Base-by-base conservation (phyloP, 176 grass and related monocot species). In the Phyllostachys edulis region DNA sequence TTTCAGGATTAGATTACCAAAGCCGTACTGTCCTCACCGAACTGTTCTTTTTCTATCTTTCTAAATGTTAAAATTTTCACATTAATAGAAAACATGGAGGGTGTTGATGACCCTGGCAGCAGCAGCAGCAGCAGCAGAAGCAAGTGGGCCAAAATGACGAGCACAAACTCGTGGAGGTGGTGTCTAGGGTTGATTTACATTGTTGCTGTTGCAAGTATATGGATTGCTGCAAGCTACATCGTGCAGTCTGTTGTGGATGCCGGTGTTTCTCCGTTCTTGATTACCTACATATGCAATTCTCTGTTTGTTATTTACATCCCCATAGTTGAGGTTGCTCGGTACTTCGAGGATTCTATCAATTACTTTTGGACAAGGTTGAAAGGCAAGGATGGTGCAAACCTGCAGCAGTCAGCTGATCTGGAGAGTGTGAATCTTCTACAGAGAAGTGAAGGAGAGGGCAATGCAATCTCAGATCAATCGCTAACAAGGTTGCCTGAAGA, bases 141-240 rank as follows among this genome's bases (percentile, higher is more conserved):
- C 74, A 68, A 42, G 60, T 62, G 32, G 68, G 24, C 50, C 40
- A 87, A 74, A 13, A 62, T 79, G 62, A 80, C 24, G 62, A 87
- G 80, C 75, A 63, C 80, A 9, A 54, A 94, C 34, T 89, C 91
- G 16, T 90, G 88, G 91, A 85, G 86, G 66, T 99, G 96, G 96
- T 90, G 77, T 59, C 79, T 99, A 7, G 96, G 96, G 15, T 68
- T 99, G 86, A 83, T 96, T 66, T 99, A 99, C 88, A 92, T 99
- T 15, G 71, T 99, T 52, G 87, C 91, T 78, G 91, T 99, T 37
- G 96, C 96, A 2, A 45, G 55, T 37, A 96, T 99, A 84, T 99
- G 96, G 96, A 99, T 99, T 57, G 91, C 93, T 29, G 96, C 96
- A 11, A 99, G 96, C 87, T 99, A 96, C 89, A 96, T 99, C 15